These are phyloP conservation scores for Lichtheimia ramosa DNA, from an alignment of 371 early-diverging fungal genomes.

Conservation along the genomic window DNA sequence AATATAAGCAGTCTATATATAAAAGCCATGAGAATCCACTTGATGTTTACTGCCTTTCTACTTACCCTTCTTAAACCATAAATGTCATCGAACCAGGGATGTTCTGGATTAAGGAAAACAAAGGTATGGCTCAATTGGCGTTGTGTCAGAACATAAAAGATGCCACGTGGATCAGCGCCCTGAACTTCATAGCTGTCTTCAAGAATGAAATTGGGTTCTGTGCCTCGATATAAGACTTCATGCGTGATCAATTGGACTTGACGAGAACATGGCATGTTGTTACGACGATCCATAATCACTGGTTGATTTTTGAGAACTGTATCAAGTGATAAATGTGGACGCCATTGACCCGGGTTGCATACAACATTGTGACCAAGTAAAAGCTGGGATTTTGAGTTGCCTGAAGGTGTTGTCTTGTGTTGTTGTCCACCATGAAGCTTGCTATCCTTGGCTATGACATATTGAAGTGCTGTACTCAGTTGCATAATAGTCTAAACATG, in stretches of 20 bases:
- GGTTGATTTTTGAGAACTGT: constrained; percentile 22
- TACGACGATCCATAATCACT: constrained; percentile 2
- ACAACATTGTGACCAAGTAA: constrained; percentile 11
- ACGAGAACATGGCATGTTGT: neutral
- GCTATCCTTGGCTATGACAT: constrained; percentile 5
- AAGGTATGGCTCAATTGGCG: constrained; percentile 53
- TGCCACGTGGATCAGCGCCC: constrained; percentile 62
- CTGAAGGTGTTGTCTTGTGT: neutral
- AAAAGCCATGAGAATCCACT: neutral
- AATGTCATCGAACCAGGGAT: constrained; percentile 52
- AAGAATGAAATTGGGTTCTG: constrained; percentile 49
- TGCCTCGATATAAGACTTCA: constrained; percentile 29
- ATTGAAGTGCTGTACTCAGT: constrained; percentile 12
- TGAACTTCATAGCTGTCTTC: constrained; percentile 56
- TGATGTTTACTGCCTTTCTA: neutral
- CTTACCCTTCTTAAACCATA: constrained; percentile 47
- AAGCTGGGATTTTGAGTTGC: neutral
- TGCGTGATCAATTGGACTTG: constrained; percentile 22
- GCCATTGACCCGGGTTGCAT: constrained; percentile 20
- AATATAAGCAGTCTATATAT: constrained; percentile 54
- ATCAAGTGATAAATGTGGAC: constrained; percentile 24
- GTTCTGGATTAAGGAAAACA: constrained; percentile 65
- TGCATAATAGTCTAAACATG: constrained; percentile 8
- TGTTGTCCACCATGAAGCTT: constrained; percentile 4
- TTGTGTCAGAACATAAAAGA: constrained; percentile 63